phyloP scores from a whole-genome alignment of 169 alveolate genomes.

The Theileria equi region DNA sequence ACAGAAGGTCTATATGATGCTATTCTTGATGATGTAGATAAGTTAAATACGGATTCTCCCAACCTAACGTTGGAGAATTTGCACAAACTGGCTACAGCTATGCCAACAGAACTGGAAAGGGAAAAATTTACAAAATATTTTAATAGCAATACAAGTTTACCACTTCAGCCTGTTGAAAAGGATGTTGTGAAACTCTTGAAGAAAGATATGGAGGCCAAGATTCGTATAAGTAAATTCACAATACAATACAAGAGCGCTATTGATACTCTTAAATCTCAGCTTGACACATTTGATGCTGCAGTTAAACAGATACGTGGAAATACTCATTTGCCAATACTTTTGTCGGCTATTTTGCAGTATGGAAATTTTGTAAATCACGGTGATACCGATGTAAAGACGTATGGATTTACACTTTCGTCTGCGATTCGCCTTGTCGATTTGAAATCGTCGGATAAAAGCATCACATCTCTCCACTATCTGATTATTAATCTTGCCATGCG shows the following conservation, averaged over 20 bases:
- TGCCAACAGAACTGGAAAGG: slow-evolving; percentile 27
- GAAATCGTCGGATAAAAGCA: slow-evolving; percentile 67
- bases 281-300: slow-evolving; percentile 59
- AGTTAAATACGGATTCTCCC: slow-evolving; percentile 30
- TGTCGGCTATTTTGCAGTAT: slow-evolving; percentile 71
- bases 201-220: slow-evolving; percentile 54
- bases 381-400: slow-evolving; percentile 48
- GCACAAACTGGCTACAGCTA: neutral
- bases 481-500: slow-evolving; percentile 66
- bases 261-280: slow-evolving; percentile 51
- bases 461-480: slow-evolving; percentile 76
- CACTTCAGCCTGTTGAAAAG: slow-evolving; percentile 34
- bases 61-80: slow-evolving; percentile 13
- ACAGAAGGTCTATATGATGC: slow-evolving; percentile 64
- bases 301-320: slow-evolving; percentile 63
- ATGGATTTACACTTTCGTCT: slow-evolving; percentile 73
- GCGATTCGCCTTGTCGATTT: slow-evolving; percentile 71
- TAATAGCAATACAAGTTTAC: slow-evolving; percentile 33
- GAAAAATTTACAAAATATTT: slow-evolving; percentile 59
- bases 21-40: slow-evolving; percentile 51
- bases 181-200: slow-evolving; percentile 60
- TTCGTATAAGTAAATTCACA: slow-evolving; percentile 53
- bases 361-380: slow-evolving; percentile 80
- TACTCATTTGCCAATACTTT: slow-evolving; percentile 58
- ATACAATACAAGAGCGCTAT: slow-evolving; percentile 57